Evolutionary conservation across 1,284 basidiomycete species (phyloP).

Genomic region (Microstroma glucosiphilum): DNA sequence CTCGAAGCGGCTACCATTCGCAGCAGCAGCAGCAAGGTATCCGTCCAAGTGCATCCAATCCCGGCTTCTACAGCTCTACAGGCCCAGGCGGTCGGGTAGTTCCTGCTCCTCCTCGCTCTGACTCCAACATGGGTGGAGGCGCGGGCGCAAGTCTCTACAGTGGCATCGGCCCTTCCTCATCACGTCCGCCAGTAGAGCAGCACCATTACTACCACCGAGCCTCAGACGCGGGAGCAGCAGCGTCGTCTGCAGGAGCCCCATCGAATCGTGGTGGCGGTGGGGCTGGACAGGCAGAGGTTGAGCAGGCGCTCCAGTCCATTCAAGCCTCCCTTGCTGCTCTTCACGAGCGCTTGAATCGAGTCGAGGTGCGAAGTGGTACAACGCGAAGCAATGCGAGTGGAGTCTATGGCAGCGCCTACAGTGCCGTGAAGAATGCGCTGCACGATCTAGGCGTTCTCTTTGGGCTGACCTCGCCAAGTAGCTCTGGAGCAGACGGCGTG

Average conservation of each 20-base stretch:
- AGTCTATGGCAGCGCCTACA: slow-evolving; percentile 2
- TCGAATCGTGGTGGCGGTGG: slow-evolving; percentile 14
- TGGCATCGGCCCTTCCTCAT: slow-evolving; percentile 12
- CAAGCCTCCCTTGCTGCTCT: slow-evolving; percentile 84
- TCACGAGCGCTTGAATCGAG: slow-evolving; percentile 65
- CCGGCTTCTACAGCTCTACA: too few relatives aligned
- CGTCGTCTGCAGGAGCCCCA: slow-evolving; percentile 39
- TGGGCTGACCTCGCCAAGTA: slow-evolving; percentile 13
- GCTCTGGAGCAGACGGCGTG: slow-evolving; percentile 10
- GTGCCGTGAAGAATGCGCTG: slow-evolving; percentile 17
- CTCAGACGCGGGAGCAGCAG: slow-evolving; percentile 16
- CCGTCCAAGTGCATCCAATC: too few relatives aligned
- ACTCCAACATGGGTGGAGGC: slow-evolving; percentile 12
- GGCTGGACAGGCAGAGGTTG: slow-evolving; percentile 23
- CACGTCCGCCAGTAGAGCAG: slow-evolving; percentile 10
- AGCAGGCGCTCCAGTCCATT: slow-evolving; percentile 62
- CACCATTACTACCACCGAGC: slow-evolving; percentile 18
- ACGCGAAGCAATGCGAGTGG: slow-evolving; percentile 1
- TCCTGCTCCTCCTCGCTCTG: slow-evolving; percentile 5
- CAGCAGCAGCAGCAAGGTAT: too few relatives aligned
- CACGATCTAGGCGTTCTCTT: slow-evolving; percentile 26
- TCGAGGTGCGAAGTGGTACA: slow-evolving; percentile 20
- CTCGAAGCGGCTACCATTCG: too few relatives aligned
- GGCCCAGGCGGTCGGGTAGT: too few relatives aligned
- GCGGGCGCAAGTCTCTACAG: slow-evolving; percentile 15